Evolutionary conservation across 2,329 filamentous ascomycete genomes (phyloP).

Genomic region (Escovopsis sp.): DNA sequence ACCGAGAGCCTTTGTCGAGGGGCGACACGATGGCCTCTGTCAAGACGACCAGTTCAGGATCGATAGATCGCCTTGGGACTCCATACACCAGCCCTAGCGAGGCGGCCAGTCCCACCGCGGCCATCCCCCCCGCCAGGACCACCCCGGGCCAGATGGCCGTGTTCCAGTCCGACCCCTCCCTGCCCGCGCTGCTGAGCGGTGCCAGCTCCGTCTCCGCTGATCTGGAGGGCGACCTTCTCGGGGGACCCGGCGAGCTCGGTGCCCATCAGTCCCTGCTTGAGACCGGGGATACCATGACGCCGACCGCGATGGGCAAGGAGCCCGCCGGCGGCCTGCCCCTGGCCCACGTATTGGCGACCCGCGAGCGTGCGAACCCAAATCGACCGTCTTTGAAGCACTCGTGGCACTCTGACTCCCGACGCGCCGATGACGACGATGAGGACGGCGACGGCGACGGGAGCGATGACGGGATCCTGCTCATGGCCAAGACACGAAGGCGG

Average conservation of each 20-base stretch:
- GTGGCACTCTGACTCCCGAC: conserved; percentile 2
- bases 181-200: conserved; percentile 48
- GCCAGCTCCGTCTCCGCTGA: conserved; percentile 51
- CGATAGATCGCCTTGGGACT: conserved; percentile 32
- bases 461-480: conserved; percentile 39
- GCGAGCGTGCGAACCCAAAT: conserved; percentile 6
- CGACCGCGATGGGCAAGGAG: conserved; percentile 36
- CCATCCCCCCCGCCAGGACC: conserved; percentile 24
- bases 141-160: conserved; percentile 32
- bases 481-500: conserved; percentile 38
- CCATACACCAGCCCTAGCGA: conserved; percentile 43
- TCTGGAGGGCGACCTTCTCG: conserved; percentile 44
- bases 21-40: conserved; percentile 28
- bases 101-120: conserved; percentile 32
- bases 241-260: conserved; percentile 31
- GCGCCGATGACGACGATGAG: conserved; percentile 27
- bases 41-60: conserved; percentile 38
- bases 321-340: conserved; percentile 31
- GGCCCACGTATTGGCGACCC: conserved; percentile 20
- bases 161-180: conserved; percentile 49
- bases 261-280: conserved; percentile 30
- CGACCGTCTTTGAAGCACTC: conserved; percentile 3
- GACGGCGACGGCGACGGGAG: conserved; percentile 28
- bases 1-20: conserved; percentile 20
- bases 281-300: conserved; percentile 39